A percentile compares a stretch with the other conserved stretches of the same genome.
Conservation (phyloP, 768 basidiomycete species). For the Albatrellus ellisii region DNA sequence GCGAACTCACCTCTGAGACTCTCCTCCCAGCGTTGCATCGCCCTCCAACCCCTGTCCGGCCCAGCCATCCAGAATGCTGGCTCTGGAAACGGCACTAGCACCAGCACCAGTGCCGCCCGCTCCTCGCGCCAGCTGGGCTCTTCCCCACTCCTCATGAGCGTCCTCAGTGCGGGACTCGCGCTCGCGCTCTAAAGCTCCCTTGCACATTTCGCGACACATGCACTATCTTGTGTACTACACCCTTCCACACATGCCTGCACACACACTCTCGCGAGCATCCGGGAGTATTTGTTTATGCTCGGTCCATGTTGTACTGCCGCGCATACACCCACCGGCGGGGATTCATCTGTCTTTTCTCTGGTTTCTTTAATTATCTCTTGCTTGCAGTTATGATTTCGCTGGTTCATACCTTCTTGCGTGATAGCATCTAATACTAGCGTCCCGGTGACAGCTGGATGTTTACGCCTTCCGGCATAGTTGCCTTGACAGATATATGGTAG, state of each 20-base stretch:
- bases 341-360: not conserved
- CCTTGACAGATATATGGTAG: no score
- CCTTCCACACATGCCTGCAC: no score
- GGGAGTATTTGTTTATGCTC: not conserved
- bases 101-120: no score
- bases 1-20: not conserved
- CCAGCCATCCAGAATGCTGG: no score
- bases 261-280: not conserved
- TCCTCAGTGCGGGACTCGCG: not conserved
- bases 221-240: not conserved
- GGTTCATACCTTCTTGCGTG: no score
- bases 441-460: conserved; percentile 2
- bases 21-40: no score
- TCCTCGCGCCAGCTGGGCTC: not conserved
- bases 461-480: no score
- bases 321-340: not conserved
- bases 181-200: conserved; percentile 2
- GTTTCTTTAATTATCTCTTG: not conserved
- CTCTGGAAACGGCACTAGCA: no score
- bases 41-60: no score
- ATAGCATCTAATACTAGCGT: conserved; percentile 2
- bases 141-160: conserved; percentile 1
- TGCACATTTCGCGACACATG: not conserved
- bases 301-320: not conserved
- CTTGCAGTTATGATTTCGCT: not conserved